phyloP scores from a whole-genome alignment of 2,329 filamentous ascomycete species.

The Fusarium mangiferae region DNA sequence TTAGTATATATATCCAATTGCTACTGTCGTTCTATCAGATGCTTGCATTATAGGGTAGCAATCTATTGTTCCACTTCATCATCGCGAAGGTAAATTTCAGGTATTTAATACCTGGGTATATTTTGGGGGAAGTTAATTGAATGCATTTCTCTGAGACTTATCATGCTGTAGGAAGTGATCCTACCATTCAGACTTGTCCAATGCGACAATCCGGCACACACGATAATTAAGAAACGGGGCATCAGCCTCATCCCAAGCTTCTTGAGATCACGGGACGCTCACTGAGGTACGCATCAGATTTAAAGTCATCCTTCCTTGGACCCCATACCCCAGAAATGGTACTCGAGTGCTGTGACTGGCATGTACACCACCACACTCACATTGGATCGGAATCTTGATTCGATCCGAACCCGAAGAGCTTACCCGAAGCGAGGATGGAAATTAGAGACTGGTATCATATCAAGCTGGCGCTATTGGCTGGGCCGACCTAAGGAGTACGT shows the following conservation, averaged over 20 bases:
- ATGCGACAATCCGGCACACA: background rate
- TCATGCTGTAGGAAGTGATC: background rate
- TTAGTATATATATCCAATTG: background rate
- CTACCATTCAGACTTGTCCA: background rate
- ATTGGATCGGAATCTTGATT: slow-evolving; percentile 27
- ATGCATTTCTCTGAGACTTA: background rate
- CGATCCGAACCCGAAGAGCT: slow-evolving; percentile 32
- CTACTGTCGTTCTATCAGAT: background rate
- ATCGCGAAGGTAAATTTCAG: background rate
- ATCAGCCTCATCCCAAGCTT: background rate
- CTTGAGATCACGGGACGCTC: background rate
- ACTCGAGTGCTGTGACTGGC: background rate
- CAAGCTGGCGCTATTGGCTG: slow-evolving; percentile 21
- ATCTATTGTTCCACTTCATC: background rate
- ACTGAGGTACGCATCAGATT: background rate
- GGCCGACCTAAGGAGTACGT: background rate
- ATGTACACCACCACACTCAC: slow-evolving; percentile 13
- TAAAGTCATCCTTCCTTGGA: background rate
- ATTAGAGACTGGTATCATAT: slow-evolving; percentile 1
- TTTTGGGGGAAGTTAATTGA: too few species aligned
- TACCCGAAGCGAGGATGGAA: slow-evolving; percentile 10
- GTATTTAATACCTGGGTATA: background rate
- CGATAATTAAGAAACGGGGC: background rate
- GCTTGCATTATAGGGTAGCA: background rate
- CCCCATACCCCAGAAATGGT: background rate